These are phyloP conservation scores for Diutina scorzettiae DNA, from an alignment of 1,139 yeast species.

Conservation along the genomic window DNA sequence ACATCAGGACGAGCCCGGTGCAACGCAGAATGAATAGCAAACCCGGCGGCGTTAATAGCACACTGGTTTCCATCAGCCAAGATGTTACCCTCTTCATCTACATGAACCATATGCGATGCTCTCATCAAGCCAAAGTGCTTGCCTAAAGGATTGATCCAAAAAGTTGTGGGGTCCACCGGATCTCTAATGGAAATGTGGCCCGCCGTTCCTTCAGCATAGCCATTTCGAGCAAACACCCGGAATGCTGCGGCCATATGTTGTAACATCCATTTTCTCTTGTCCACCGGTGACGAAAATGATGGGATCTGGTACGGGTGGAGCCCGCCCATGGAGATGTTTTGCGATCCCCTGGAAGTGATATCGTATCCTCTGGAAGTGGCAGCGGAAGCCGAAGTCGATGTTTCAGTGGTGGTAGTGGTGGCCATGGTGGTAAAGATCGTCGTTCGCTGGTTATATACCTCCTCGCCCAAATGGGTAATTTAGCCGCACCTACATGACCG, in stretches of 20 bases:
- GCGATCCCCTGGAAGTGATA: conserved; percentile 4
- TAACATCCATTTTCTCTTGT: conserved; percentile 49
- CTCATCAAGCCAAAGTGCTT: conserved; percentile 58
- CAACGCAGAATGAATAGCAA: conserved; percentile 65
- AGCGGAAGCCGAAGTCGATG: not conserved
- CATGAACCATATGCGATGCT: conserved; percentile 67
- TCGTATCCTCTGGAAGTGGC: conserved; percentile 5
- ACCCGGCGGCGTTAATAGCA: conserved; percentile 72
- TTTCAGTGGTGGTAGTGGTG: not conserved
- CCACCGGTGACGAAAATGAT: conserved; percentile 32
- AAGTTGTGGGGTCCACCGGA: conserved; percentile 57
- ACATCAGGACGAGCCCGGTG: conserved; percentile 74
- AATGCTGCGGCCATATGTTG: conserved; percentile 80
- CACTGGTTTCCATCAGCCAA: conserved; percentile 51
- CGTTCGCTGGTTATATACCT: not conserved
- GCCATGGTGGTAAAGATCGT: not conserved
- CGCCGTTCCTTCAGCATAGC: conserved; percentile 66
- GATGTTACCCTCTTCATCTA: conserved; percentile 59
- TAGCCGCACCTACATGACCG: no score
- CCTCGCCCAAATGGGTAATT: not conserved
- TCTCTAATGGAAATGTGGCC: conserved; percentile 77
- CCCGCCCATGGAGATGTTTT: conserved; percentile 18
- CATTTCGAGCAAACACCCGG: conserved; percentile 63
- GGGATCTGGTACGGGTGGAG: conserved; percentile 41
- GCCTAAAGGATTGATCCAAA: conserved; percentile 75